Percentiles rank a stretch among this genome's conserved stretches.
Evolutionary conservation across 306 rosid species (phyloP).

Genomic region (Calophaca sinica): DNA sequence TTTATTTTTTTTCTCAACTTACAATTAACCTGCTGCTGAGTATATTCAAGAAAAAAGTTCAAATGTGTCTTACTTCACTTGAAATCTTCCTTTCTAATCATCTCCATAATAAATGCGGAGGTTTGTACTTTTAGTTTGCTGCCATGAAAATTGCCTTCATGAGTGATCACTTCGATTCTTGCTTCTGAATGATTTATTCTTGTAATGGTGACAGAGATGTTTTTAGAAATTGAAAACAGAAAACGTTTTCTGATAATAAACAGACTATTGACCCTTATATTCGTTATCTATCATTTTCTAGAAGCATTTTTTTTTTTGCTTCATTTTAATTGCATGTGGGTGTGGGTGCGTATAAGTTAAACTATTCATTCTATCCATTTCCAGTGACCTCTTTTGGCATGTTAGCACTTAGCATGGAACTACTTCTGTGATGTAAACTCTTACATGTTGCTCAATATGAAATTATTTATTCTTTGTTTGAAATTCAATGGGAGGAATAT

Average conservation of each 20-base stretch:
- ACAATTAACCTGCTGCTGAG: conserved; percentile 3
- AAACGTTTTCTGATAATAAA: too few relatives aligned
- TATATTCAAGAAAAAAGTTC: conserved; percentile 1
- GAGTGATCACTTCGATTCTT: neutral
- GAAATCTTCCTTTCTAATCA: neutral
- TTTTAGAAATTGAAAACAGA: too few relatives aligned
- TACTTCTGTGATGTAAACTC: conserved; percentile 12
- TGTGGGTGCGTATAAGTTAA: neutral
- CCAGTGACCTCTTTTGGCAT: neutral
- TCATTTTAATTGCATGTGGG: neutral
- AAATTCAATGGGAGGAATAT: conserved; percentile 1
- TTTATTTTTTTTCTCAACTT: conserved; percentile 1
- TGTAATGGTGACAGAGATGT: neutral
- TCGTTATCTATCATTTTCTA: conserved; percentile 16
- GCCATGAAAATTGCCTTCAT: neutral
- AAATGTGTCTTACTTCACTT: neutral
- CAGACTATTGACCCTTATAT: too few relatives aligned
- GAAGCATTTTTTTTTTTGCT: neutral
- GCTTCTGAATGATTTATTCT: neutral
- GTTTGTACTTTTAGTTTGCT: neutral
- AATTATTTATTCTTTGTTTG: conserved; percentile 31
- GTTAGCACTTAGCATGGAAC: neutral
- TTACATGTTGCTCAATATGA: conserved; percentile 12
- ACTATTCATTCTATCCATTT: conserved; percentile 8
- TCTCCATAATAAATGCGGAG: neutral